Evolutionary conservation across 2,329 filamentous ascomycete genomes (phyloP), one percentile per base, ranked within the genome.

Genomic region (Macrophomina pseudophaseolina): DNA sequence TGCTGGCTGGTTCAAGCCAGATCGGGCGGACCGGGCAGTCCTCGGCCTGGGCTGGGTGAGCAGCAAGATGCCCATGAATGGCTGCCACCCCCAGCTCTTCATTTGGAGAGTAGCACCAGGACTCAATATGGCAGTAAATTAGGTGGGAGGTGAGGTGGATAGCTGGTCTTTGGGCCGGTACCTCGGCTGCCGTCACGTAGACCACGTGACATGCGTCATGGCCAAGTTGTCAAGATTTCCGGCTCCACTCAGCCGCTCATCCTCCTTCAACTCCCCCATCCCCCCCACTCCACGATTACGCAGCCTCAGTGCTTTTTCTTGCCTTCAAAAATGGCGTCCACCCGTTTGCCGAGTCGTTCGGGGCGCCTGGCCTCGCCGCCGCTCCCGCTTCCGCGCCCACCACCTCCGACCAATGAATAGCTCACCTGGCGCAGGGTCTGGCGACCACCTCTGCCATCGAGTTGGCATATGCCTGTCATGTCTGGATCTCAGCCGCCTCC

Each of bases 141-240:
- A 23, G 23, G 23, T 23, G 23, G 23, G 23, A 23, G 23, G 23
- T 23, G 7, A n/a, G 4, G 7, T 12, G 23, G 28, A 32, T 5
- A 14, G 16, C 12, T 44, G 42, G 42, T 44, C 23, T 44, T 14
- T 40, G 14, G 38, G 38, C 38, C 38, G 42, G 16, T 44, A 6
- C 7, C 23, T 23, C 23, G 23, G 53, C 42, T 4, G 35, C 16
- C 6, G 38, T 33, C 4, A 32, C 44, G 49, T 42, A 48, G 58
- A 7, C 56, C 58, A 62, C 58, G 44, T 62, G 58, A 46, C 11
- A 16, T 62, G 58, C 58, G 58, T 62, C 58, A 62, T 62, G 42
- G 56, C 30, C 58, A 51, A 16, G n/a, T 23, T 62, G 49, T 23
- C 58, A 62, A 62, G 58, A 62, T 62, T 62, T n/a, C 44, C 44